A percentile compares a stretch with the other conserved stretches of the same genome.
Conservation (phyloP, 371 early-diverging fungal genomes). For the Apophysomyces sp. region DNA sequence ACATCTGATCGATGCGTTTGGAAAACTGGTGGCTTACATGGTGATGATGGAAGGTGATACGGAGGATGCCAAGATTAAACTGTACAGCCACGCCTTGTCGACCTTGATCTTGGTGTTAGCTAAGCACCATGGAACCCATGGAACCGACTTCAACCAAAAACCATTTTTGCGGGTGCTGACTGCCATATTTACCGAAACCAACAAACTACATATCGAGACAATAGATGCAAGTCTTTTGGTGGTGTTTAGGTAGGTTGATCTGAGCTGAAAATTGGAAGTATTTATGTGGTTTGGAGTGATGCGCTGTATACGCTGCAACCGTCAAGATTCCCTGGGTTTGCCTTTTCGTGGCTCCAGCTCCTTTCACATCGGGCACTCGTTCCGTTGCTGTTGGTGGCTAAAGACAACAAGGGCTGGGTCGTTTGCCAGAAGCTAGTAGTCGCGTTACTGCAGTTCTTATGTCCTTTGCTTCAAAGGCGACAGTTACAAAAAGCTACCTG, state of each 20-base stretch:
- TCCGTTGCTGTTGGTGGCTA: conserved; percentile 67
- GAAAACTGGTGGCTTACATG: conserved; percentile 73
- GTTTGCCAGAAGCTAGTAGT: conserved; percentile 81
- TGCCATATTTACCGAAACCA: conserved; percentile 77
- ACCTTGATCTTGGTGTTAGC: conserved; percentile 82
- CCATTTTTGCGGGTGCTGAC: conserved; percentile 89
- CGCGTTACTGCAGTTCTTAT: conserved; percentile 78
- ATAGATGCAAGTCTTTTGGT: conserved; percentile 22
- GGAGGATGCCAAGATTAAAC: conserved; percentile 54
- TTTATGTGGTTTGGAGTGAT: conserved; percentile 70
- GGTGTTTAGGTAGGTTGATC: conserved; percentile 23
- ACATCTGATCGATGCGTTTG: conserved; percentile 75
- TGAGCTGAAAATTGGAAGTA: conserved; percentile 2
- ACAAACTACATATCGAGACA: conserved; percentile 44
- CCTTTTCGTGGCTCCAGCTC: conserved; percentile 93
- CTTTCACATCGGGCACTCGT: conserved; percentile 90
- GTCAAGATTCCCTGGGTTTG: conserved; percentile 86
- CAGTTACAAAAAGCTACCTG: conserved; percentile 66
- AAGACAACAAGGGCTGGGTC: conserved; percentile 71
- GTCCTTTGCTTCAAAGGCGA: conserved; percentile 70
- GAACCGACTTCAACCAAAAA: conserved; percentile 84
- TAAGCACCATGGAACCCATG: conserved; percentile 76
- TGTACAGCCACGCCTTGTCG: conserved; percentile 77
- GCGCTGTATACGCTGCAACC: conserved; percentile 87
- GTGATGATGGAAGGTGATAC: conserved; percentile 43